phyloP scores from a whole-genome alignment of 1,284 basidiomycete genomes.

The Puccinia triticina region DNA sequence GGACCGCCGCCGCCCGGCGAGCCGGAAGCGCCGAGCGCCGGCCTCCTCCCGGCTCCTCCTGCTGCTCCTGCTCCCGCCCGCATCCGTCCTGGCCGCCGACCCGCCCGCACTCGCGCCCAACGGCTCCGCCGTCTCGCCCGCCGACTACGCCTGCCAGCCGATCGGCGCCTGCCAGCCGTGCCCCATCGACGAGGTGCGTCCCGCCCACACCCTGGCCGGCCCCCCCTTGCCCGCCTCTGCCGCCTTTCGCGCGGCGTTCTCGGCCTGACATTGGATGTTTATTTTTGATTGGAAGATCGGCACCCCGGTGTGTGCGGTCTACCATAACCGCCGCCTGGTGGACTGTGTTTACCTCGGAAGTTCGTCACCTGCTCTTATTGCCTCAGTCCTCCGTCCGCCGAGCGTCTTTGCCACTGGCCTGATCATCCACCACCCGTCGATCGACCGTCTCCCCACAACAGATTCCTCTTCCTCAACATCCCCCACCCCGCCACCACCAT shows the following conservation, averaged over 20 bases:
- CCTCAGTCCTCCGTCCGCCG: conserved; percentile 11
- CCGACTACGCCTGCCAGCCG: conserved; percentile 22
- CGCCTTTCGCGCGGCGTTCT: too few relatives aligned
- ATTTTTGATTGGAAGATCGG: too few relatives aligned
- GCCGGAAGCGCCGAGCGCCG: too few relatives aligned
- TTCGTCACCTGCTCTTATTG: conserved; percentile 29
- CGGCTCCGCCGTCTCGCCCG: background rate
- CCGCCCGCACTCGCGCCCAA: background rate
- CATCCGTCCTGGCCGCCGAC: too few relatives aligned
- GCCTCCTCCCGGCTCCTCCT: too few relatives aligned
- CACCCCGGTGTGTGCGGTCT: conserved; percentile 7
- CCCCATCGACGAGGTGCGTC: conserved; percentile 2
- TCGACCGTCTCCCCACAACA: background rate
- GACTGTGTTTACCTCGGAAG: conserved; percentile 21
- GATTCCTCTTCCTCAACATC: background rate
- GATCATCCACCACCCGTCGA: background rate
- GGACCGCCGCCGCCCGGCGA: too few relatives aligned
- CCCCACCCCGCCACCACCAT: background rate
- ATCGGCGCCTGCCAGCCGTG: conserved; percentile 17
- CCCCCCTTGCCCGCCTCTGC: too few relatives aligned
- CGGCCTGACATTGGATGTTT: too few relatives aligned
- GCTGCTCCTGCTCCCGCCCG: too few relatives aligned
- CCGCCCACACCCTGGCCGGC: too few relatives aligned
- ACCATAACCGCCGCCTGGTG: conserved; percentile 15
- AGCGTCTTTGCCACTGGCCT: conserved; percentile 15